Conservation (phyloP, 805 yeast genomes). For the Metschnikowia aberdeeniae region DNA sequence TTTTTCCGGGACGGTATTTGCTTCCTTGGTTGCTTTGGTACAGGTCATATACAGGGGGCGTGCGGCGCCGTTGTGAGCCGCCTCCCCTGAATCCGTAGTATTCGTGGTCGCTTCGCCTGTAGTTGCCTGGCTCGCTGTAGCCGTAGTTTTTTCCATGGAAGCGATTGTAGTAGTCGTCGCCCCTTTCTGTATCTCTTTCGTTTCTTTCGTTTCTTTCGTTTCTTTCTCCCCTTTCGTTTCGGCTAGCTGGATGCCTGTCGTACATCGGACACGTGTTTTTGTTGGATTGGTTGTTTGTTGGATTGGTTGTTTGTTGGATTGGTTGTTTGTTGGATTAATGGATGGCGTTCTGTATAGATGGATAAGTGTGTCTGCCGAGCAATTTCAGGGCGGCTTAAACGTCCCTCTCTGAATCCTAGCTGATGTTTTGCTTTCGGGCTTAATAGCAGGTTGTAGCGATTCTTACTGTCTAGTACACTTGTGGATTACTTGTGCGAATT, state of each 20-base stretch:
- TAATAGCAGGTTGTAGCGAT: not conserved
- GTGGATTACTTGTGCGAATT: not conserved
- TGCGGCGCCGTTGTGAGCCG: slow-evolving; percentile 4
- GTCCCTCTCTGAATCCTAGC: too few relatives aligned
- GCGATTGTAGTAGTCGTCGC: slow-evolving; percentile 6
- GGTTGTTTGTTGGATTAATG: too few relatives aligned
- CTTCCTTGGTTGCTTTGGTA: slow-evolving; percentile 16
- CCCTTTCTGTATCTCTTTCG: not conserved
- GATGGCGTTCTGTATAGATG: too few relatives aligned
- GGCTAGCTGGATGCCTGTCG: not conserved
- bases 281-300: not conserved
- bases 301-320: not conserved
- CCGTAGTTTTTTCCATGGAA: slow-evolving; percentile 7
- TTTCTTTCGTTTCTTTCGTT: not conserved
- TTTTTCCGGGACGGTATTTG: slow-evolving; percentile 11
- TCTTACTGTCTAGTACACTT: not conserved
- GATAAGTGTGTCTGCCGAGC: too few relatives aligned
- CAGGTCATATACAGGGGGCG: slow-evolving; percentile 7
- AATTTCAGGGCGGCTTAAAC: too few relatives aligned
- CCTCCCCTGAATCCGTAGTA: slow-evolving; percentile 13
- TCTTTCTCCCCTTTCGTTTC: slow-evolving; percentile 2
- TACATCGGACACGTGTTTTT: not conserved
- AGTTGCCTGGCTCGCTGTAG: slow-evolving; percentile 2
- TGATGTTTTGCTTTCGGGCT: too few relatives aligned
- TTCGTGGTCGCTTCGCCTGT: slow-evolving; percentile 11